phyloP scores from a whole-genome alignment of 192 early-diverging fungal genomes.

The Coemansia sp. region DNA sequence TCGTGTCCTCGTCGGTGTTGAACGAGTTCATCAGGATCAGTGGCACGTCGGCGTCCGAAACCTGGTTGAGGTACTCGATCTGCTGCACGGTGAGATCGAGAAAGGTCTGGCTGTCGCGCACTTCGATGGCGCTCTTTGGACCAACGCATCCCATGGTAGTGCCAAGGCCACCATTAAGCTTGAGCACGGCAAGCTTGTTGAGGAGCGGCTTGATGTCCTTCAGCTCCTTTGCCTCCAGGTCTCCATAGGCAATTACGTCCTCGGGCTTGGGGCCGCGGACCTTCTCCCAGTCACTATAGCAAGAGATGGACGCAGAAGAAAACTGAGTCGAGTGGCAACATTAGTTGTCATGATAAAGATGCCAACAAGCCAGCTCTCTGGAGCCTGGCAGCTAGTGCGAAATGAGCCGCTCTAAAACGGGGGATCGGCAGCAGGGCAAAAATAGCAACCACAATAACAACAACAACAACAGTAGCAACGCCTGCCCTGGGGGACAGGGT shows the following conservation, averaged over 20 bases:
- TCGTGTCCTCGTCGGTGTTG: conserved; percentile 98
- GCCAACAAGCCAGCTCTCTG: neutral
- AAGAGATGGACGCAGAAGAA: neutral
- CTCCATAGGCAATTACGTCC: conserved; percentile 80
- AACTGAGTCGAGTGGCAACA: neutral
- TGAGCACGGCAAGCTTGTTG: conserved; percentile 94
- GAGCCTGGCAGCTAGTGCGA: neutral
- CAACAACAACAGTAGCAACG: neutral
- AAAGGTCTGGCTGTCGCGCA: conserved; percentile 97
- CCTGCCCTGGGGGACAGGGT: neutral
- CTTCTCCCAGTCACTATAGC: conserved; percentile 88
- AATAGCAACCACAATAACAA: neutral
- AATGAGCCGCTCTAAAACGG: neutral
- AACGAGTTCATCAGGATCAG: conserved; percentile 99
- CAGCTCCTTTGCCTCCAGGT: conserved; percentile 55
- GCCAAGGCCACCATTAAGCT: conserved; percentile 97
- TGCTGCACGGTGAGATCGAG: conserved; percentile 97
- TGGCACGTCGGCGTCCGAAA: conserved; percentile 87
- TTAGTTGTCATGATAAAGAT: neutral
- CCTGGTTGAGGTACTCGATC: conserved; percentile 95
- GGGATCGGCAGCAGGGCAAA: conserved; percentile 5
- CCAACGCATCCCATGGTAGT: conserved; percentile 99
- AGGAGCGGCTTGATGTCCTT: conserved; percentile 61
- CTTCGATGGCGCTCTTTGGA: conserved; percentile 98
- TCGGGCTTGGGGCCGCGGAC: conserved; percentile 90